Percentiles rank a stretch among this genome's conserved stretches.
Conservation (phyloP, 768 basidiomycete species). For the Brasilioporus rufonigricans region DNA sequence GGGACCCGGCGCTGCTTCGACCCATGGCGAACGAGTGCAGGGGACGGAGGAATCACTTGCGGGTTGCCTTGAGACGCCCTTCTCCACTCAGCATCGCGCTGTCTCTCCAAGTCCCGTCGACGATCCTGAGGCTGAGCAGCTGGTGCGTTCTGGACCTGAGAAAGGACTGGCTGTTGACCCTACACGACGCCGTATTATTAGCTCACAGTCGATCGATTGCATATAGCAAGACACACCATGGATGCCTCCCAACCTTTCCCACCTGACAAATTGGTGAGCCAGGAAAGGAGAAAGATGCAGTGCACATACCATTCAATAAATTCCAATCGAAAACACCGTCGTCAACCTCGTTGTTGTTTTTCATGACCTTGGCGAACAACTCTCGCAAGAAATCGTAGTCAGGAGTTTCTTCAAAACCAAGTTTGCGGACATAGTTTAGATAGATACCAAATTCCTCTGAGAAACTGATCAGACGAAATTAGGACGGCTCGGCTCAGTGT, state of each 20-base stretch:
- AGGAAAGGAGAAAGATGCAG: neutral
- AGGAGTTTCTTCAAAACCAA: constrained; percentile 98
- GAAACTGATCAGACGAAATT: constrained; percentile 5
- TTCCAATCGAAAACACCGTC: constrained; percentile 99
- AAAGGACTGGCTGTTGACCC: constrained; percentile 64
- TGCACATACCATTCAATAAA: constrained; percentile 66
- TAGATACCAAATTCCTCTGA: constrained; percentile 98
- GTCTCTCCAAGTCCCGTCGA: constrained; percentile 50
- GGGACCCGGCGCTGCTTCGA: constrained; percentile 70
- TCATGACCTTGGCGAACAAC: constrained; percentile 90
- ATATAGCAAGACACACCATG: constrained; percentile 47
- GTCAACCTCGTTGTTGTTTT: constrained; percentile 86
- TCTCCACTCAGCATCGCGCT: constrained; percentile 61
- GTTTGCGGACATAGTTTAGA: constrained; percentile 97
- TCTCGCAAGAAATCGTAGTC: constrained; percentile 98
- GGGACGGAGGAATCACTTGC: constrained; percentile 66
- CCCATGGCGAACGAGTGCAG: constrained; percentile 73
- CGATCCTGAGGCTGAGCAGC: constrained; percentile 52
- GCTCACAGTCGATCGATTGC: neutral
- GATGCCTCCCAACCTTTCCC: constrained; percentile 95
- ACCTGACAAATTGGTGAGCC: constrained; percentile 39
- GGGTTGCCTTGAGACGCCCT: constrained; percentile 56
- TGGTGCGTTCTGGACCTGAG: constrained; percentile 60
- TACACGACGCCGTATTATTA: constrained; percentile 24
- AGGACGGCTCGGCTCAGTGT: constrained; percentile 6